These are phyloP conservation scores for Alternaria longipes DNA, from an alignment of 2,329 filamentous ascomycete genomes.

Conservation along the genomic window DNA sequence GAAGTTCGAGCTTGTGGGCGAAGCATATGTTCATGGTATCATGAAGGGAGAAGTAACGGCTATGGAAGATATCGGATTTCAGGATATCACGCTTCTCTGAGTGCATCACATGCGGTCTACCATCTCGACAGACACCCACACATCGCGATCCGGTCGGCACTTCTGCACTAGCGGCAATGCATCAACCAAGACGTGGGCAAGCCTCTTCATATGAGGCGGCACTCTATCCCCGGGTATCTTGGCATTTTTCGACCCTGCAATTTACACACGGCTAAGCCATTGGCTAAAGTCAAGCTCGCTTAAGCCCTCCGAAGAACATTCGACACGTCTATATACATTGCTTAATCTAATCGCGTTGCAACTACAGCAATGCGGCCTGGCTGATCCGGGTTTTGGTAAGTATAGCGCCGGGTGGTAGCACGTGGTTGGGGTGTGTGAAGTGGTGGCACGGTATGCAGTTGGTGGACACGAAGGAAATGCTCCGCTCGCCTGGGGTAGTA, in stretches of 20 bases:
- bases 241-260: constrained; percentile 8
- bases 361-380: constrained; percentile 20
- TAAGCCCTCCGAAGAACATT: constrained; percentile 29
- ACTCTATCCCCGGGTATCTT: constrained; percentile 7
- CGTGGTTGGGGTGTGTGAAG: constrained; percentile 11
- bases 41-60: constrained; percentile 32
- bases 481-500: constrained; percentile 13
- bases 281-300: constrained; percentile 32
- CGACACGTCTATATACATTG: constrained; percentile 34
- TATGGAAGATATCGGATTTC: constrained; percentile 11
- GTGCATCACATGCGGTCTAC: neutral
- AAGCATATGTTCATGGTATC: constrained; percentile 35
- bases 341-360: constrained; percentile 36
- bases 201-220: constrained; percentile 13
- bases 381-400: constrained; percentile 25
- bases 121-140: neutral
- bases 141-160: constrained; percentile 5
- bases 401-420: neutral
- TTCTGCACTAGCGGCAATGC: neutral
- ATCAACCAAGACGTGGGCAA: constrained; percentile 21
- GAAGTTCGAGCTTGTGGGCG: constrained; percentile 30
- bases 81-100: constrained; percentile 26
- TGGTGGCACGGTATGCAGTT: constrained; percentile 17
- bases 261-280: constrained; percentile 27
- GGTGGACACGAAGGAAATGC: constrained; percentile 26